Conservation (phyloP, 495 filamentous ascomycete genomes). For the Tuber indicum region DNA sequence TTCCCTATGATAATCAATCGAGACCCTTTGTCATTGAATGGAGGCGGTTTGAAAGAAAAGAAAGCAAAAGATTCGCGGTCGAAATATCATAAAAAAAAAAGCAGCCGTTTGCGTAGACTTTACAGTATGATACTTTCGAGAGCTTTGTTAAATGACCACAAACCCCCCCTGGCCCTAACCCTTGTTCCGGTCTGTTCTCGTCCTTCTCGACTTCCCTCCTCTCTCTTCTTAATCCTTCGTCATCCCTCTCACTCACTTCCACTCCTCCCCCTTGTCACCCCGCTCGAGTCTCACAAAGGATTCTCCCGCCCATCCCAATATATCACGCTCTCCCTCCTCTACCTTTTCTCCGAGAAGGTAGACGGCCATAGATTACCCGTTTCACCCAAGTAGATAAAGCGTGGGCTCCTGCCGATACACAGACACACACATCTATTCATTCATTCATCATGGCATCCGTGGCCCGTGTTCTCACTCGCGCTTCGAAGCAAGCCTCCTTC, state of each 20-base stretch:
- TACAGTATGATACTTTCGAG: not conserved
- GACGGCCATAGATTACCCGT: not conserved
- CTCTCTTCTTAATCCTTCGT: conserved; percentile 11
- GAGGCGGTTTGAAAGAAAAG: not conserved
- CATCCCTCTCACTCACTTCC: conserved; percentile 19
- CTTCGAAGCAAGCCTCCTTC: conserved; percentile 24
- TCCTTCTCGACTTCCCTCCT: conserved; percentile 26
- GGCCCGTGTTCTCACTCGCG: conserved; percentile 50
- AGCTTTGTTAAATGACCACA: not conserved
- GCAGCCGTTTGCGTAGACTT: not conserved
- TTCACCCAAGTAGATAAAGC: not conserved
- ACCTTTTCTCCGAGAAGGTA: conserved; percentile 14
- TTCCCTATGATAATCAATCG: not conserved
- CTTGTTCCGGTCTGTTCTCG: conserved; percentile 24
- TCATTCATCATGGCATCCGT: conserved; percentile 52
- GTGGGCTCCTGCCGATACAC: not conserved
- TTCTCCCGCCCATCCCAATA: conserved; percentile 18
- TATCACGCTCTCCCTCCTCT: conserved; percentile 32
- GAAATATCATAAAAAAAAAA: not conserved
- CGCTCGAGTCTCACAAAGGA: conserved; percentile 29
- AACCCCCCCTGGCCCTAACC: conserved; percentile 21
- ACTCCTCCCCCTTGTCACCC: conserved; percentile 27
- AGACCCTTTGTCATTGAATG: not conserved
- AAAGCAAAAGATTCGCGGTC: not conserved
- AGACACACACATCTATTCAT: not conserved